Conservation (phyloP, 768 basidiomycete genomes). For the Tephrocybe sp. region DNA sequence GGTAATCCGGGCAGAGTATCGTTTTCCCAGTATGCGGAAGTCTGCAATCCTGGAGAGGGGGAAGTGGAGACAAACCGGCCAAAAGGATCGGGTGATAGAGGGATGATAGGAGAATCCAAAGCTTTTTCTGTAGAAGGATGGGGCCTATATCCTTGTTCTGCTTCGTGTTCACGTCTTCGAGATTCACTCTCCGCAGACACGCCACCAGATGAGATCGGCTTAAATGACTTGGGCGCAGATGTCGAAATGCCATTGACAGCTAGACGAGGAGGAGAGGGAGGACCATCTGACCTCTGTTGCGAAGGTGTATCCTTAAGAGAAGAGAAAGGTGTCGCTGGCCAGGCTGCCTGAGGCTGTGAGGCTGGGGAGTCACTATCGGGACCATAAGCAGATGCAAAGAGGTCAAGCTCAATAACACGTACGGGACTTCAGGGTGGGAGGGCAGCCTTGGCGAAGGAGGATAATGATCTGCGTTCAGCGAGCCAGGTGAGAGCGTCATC, state of each 20-base stretch:
- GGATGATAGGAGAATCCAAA: slow-evolving; percentile 58
- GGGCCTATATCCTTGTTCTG: slow-evolving; percentile 47
- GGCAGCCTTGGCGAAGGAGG: slow-evolving; percentile 37
- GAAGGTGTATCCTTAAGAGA: slow-evolving; percentile 26
- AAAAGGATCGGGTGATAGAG: slow-evolving; percentile 84
- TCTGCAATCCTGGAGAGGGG: slow-evolving; percentile 21
- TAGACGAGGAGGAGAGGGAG: slow-evolving; percentile 57
- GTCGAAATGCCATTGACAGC: slow-evolving; percentile 70
- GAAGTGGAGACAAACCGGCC: slow-evolving; percentile 62
- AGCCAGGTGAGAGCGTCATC: slow-evolving; percentile 23
- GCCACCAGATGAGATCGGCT: slow-evolving; percentile 23
- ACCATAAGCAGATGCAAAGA: neutral
- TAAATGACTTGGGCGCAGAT: slow-evolving; percentile 49
- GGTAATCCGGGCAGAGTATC: slow-evolving; percentile 12
- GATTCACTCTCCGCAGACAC: slow-evolving; percentile 43
- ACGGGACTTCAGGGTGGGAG: slow-evolving; percentile 23
- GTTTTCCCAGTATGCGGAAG: slow-evolving; percentile 45
- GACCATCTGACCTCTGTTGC: slow-evolving; percentile 23
- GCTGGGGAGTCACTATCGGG: slow-evolving; percentile 12
- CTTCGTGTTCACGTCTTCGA: slow-evolving; percentile 48
- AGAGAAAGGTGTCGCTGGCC: slow-evolving; percentile 42
- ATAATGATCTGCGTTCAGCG: slow-evolving; percentile 25
- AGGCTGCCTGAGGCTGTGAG: slow-evolving; percentile 22
- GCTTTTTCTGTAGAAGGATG: slow-evolving; percentile 21
- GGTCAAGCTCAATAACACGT: slow-evolving; percentile 17